Evolutionary conservation across 176 grass and related monocot species (phyloP).

Genomic region (Oryza rufipogon): DNA sequence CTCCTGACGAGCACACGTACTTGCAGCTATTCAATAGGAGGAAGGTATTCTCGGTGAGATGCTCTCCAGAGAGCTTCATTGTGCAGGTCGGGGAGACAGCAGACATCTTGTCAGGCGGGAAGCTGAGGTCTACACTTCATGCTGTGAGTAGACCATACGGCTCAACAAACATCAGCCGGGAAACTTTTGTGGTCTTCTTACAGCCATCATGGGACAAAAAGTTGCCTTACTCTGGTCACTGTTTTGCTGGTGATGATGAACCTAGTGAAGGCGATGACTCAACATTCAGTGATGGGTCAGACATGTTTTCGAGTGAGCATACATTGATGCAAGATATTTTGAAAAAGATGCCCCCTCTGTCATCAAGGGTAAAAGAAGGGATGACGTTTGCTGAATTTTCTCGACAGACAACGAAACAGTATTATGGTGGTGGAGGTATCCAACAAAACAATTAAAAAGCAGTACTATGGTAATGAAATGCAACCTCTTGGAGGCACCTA

Average conservation of each 20-base stretch:
- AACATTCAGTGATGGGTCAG: neutral
- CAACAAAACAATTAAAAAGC: slow-evolving; percentile 56
- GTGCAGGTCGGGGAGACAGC: slow-evolving; percentile 87
- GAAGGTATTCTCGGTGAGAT: slow-evolving; percentile 69
- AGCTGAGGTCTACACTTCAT: slow-evolving; percentile 80
- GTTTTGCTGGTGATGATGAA: slow-evolving; percentile 48
- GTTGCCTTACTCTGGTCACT: slow-evolving; percentile 44
- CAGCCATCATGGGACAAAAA: slow-evolving; percentile 87
- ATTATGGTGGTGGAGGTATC: slow-evolving; percentile 73
- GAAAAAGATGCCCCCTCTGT: slow-evolving; percentile 65
- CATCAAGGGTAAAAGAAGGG: slow-evolving; percentile 68
- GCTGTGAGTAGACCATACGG: slow-evolving; percentile 62
- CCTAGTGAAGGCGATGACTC: slow-evolving; percentile 34
- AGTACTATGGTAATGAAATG: neutral
- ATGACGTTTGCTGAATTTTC: slow-evolving; percentile 97
- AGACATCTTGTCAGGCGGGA: slow-evolving; percentile 73
- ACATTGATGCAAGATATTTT: slow-evolving; percentile 54
- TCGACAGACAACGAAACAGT: slow-evolving; percentile 84
- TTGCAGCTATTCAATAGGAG: slow-evolving; percentile 65
- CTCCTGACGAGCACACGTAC: slow-evolving; percentile 59
- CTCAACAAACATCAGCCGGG: slow-evolving; percentile 59
- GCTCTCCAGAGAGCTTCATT: slow-evolving; percentile 69
- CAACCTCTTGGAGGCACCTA: neutral
- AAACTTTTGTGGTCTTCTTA: slow-evolving; percentile 87
- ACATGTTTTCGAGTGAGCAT: slow-evolving; percentile 14